Evolutionary conservation across 164 flowering plant genomes (phyloP), one percentile per base, ranked within the genome.

Genomic region (Umbellularia californica): DNA sequence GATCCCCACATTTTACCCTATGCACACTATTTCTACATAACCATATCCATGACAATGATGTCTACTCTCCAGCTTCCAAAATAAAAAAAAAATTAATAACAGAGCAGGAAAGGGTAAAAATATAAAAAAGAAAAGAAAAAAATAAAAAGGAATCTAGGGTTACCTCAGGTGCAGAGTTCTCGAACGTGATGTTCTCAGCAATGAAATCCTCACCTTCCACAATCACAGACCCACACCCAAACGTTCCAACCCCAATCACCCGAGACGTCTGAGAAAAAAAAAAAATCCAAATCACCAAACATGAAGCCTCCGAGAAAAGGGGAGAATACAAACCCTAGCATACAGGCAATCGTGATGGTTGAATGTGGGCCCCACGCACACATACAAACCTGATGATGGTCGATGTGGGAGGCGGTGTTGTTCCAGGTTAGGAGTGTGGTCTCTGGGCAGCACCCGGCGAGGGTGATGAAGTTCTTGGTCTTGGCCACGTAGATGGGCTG

Each of bases 111-210:
- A 35, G 33, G 33, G 47, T 35, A 35, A 35, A 35, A 35, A 6
- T 5, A 35, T 5, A 35, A 35, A 35, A 35, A 0, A 35, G 2
- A 35, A 7, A 7, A 35, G 10, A 2, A 35, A 35, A 35, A 33
- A 7, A 5, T 6, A 7, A 35, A 7, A 35, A 7, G 10, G 47
- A 35, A 35, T 6, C 47, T 35, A 7, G 47, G 5, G 47, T 35
- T 76, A 92, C 98, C 91, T 89, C 79, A 71, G 98, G 92, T 72
- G 99, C 83, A 63, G 89, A 89, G 79, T 95, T 95, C 82, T 93
- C 95, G 84, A 95, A 95, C n/a, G 98, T 92, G 74, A 95, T 81
- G 76, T 95, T 95, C 85, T 95, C 99, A 25, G 97, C 99, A 71
- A 95, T 87, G 64, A 92, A 95, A 77, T 95, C 97, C 81, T 89